Percentiles rank a stretch among this genome's conserved stretches.
phyloP scores from a whole-genome alignment of 805 yeast species.

The Lipomyces yamanashiensis region DNA sequence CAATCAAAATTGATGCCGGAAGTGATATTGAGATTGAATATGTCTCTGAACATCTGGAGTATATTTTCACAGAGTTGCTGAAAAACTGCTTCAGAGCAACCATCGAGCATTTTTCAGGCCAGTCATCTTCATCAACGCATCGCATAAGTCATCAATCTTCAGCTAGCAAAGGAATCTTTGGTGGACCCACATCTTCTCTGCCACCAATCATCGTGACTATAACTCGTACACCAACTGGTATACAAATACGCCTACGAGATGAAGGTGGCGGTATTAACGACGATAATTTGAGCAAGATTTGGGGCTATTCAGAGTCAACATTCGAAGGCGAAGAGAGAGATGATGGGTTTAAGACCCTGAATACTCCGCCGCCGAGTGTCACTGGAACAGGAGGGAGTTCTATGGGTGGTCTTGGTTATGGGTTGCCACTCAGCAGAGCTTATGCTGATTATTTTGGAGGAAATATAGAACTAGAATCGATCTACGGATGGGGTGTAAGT shows the following conservation, averaged over 20 bases:
- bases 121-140: slow-evolving; percentile 14
- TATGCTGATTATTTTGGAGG: slow-evolving; percentile 79
- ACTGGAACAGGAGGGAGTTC: slow-evolving; percentile 64
- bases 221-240: slow-evolving; percentile 49
- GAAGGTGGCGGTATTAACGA: slow-evolving; percentile 88
- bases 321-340: slow-evolving; percentile 64
- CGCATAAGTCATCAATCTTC: slow-evolving; percentile 31
- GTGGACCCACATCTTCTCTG: slow-evolving; percentile 27
- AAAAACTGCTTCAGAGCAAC: slow-evolving; percentile 89
- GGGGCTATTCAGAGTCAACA: slow-evolving; percentile 86
- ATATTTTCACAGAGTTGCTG: slow-evolving; percentile 80
- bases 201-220: slow-evolving; percentile 57
- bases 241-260: slow-evolving; percentile 81
- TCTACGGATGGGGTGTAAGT: slow-evolving; percentile 67
- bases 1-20: slow-evolving; percentile 61
- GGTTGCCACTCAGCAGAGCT: slow-evolving; percentile 80
- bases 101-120: slow-evolving; percentile 58
- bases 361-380: slow-evolving; percentile 58
- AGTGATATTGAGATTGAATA: slow-evolving; percentile 71
- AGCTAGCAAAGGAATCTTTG: slow-evolving; percentile 38
- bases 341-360: slow-evolving; percentile 56
- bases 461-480: slow-evolving; percentile 65
- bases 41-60: slow-evolving; percentile 85
- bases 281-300: slow-evolving; percentile 65
- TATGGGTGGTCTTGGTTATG: slow-evolving; percentile 96